Evolutionary conservation across 2,329 filamentous ascomycete species (phyloP), one percentile per base, ranked within the genome.

Genomic region (Pseudogymnoascus sp.): DNA sequence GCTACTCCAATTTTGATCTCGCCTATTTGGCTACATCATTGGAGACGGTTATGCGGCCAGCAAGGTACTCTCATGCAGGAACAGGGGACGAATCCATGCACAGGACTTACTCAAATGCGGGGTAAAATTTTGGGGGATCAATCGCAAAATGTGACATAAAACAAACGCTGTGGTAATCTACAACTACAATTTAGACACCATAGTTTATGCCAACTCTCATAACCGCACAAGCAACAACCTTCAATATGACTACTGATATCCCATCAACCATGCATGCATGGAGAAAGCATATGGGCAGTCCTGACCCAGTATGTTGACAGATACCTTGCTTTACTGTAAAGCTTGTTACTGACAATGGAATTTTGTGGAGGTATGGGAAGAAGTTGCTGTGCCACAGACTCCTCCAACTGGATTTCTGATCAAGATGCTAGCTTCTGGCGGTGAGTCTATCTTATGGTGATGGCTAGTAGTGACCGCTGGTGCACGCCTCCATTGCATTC

Each of bases 361-460:
- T 23, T 18, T 28, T 40, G 21, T 28, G n/a, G 11, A 69, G 69
- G 64, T 70, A 14, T 70, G 69, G 64, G 69, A 70, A 60, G 67
- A 73, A 38, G 66, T 74, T 4, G 66, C 71, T 0, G 67, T 74
- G 1, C 73, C 73, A 0, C 61, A 61, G 5, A 61, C 66, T 8
- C 63, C 65, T 7, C 63, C 69, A 4, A 70, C 67, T 3, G 73
- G 70, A 1, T 68, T 74, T 25, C 66, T 75, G 5, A 66, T 72
- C 64, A 73, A 74, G 61, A 70, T 74, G 63, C 64, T 74, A n/a
- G 73, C 73, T 16, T 71, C 71, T n/a, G 73, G 73, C 14, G 72
- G 69, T 69, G 56, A 31, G 61, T 59, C 37, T 35, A 47, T 12
- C 59, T 14, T 25, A 2, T 5, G 16, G 23, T 59, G 1, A 53